Evolutionary conservation across 1,139 yeast species (phyloP), one percentile per base, ranked within the genome.

Genomic region (Kluyveromyces sp.): DNA sequence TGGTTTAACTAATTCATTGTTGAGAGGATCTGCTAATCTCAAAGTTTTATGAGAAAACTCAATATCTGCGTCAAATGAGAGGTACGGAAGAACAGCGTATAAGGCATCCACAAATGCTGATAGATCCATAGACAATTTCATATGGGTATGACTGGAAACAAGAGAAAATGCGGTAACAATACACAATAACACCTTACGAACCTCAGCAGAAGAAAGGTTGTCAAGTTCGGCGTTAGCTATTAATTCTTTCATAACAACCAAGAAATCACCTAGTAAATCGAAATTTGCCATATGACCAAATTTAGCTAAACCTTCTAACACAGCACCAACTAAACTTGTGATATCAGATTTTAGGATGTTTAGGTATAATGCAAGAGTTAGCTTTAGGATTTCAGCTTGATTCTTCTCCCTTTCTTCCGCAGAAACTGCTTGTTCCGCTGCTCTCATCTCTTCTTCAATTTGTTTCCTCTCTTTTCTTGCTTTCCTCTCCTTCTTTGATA

Each of bases 251-350:
- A 92, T 74, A 2, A 89, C 96, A 63, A 85, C 95, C 43, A 92
- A 72, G 65, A 92, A 81, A 64, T 92, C 98, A 30, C 97, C 97
- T 56, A 92, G 75, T 46, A 92, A 72, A 55, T 92, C 97, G 46
- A 92, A 79, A 61, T 92, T 92, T 34, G 95, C 90, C 81, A 90
- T 82, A 60, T 83, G 92, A 2, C 97, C 96, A 62, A 83, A 89
- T 61, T 79, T 80, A 2, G 97, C 86, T 48, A 92, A 69, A 4
- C 97, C 97, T 70, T 92, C 97, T 45, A 92, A 72, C 0, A 92
- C 95, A 0, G 92, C 75, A 6, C 95, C 96, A 73, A 88, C 81
- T 47, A 92, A 71, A n/a, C 78, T 76, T 41, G 78, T 77, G 29
- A 79, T 75, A 40, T 79, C 74, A 30, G 74, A 75, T 61, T 78